Base-by-base conservation (phyloP, 352 stramenopile genomes). In the Aphanomyces invadans region DNA sequence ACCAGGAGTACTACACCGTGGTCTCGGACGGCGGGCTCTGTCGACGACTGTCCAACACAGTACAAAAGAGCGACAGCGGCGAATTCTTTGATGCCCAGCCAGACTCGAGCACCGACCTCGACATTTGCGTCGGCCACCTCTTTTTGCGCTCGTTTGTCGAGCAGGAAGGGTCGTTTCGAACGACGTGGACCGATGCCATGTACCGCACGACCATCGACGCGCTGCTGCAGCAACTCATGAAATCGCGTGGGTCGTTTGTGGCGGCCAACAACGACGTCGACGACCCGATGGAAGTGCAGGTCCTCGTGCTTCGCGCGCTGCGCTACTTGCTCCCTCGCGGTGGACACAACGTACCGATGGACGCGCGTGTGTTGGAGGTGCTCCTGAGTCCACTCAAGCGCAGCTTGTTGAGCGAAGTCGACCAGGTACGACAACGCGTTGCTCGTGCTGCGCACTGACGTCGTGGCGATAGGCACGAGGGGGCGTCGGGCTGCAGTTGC, bases 141-240 rank as follows among this genome's bases (percentile, higher is more conserved):
- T 94, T 92, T 60, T 32, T 94, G 25, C 74, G 74, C 15, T 90
- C 83, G 17, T 94, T 89, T 65, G 83, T 94, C 51, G 80, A 91
- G 72, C 81, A 79, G 23, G 77, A 91, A 56, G 86, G 86, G 0
- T 71, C 87, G 29, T 92, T 94, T 54, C 71, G 92, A 36, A 89
- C 79, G 45, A 68, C 81, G 23, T 94, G 83, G 86, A 88, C 76
- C 28, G 66, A 75, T 2, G 77, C 83, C 23, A 90, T 90, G 83
- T 90, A 87, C 69, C 65, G 62, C 15, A 71, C 81, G 9, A 72
- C 89, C 45, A 80, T 91, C 52, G 74, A 76, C 60, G 82, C 79
- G 23, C 74, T 94, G 23, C 26, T 73, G 33, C 70, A 76, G 3
- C 57, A 90, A 12, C 66, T 78, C n/a, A 70, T 89, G 33, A 52